These are phyloP conservation scores for Krasilnikovozyma curviuscula DNA, from an alignment of 768 basidiomycete species.

Conservation along the genomic window DNA sequence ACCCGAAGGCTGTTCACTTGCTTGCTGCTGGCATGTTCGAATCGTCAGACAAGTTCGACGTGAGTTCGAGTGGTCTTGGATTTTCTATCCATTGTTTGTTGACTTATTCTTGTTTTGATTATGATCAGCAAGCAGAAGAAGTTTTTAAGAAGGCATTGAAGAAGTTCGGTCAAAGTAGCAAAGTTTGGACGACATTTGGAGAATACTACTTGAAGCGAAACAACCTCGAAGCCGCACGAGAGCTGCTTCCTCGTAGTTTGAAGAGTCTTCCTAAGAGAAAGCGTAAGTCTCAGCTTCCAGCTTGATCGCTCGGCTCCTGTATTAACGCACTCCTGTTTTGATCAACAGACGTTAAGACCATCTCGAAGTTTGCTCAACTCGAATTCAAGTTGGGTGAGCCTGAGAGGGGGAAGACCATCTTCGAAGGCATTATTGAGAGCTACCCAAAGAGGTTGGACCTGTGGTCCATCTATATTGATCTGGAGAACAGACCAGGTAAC, in stretches of 20 bases:
- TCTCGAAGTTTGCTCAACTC: constrained; percentile 80
- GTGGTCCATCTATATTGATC: constrained; percentile 93
- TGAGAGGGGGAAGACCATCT: constrained; percentile 85
- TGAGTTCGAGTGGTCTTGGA: constrained; percentile 23
- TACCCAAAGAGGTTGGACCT: constrained; percentile 89
- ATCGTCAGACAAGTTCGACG: constrained; percentile 62
- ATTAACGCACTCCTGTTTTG: not conserved
- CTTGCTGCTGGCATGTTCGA: constrained; percentile 68
- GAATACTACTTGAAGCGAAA: constrained; percentile 61
- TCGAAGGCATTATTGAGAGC: constrained; percentile 87
- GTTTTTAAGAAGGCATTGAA: constrained; percentile 72
- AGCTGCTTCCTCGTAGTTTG: constrained; percentile 63
- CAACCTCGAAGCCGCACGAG: constrained; percentile 58
- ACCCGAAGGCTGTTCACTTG: constrained; percentile 76
- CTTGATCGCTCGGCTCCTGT: not conserved
- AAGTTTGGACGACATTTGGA: constrained; percentile 78
- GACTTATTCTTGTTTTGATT: no score
- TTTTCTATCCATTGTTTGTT: not conserved
- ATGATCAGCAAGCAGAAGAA: constrained; percentile 80
- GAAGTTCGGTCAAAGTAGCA: constrained; percentile 83
- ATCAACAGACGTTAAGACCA: constrained; percentile 81
- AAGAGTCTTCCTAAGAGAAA: constrained; percentile 85
- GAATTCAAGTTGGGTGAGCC: constrained; percentile 89
- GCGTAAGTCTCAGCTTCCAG: constrained; percentile 39
- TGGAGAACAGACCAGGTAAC: constrained; percentile 65